Evolutionary conservation across 257 asterid genomes (phyloP).

Genomic region (Solanum piurae): DNA sequence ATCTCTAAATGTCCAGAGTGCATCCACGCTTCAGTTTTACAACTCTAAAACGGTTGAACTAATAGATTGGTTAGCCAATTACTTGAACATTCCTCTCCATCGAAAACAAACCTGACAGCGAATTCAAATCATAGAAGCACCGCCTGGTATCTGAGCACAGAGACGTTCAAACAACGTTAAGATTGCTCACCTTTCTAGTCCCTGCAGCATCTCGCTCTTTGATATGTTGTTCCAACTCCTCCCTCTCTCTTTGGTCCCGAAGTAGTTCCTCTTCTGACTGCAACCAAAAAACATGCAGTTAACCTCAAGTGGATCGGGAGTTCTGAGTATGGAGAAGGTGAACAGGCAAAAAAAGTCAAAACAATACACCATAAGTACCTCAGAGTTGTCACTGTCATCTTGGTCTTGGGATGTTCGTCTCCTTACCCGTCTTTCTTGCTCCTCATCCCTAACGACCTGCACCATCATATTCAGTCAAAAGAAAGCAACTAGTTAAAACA

Average conservation of each 20-base stretch:
- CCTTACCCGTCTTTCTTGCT: conserved; percentile 47
- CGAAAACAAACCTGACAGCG: background rate
- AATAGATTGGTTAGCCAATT: background rate
- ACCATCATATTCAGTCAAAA: conserved; percentile 19
- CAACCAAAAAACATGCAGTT: conserved; percentile 1
- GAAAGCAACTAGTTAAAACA: conserved; percentile 8
- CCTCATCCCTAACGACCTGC: conserved; percentile 25
- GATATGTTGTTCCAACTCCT: conserved; percentile 70
- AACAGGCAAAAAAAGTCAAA: background rate
- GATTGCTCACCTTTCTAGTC: conserved; percentile 58
- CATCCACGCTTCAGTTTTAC: background rate
- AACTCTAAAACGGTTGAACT: background rate
- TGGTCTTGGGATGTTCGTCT: conserved; percentile 42
- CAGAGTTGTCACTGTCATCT: conserved; percentile 38
- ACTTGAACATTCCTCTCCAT: background rate
- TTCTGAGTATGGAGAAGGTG: background rate
- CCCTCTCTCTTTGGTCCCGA: conserved; percentile 80
- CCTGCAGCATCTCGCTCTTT: conserved; percentile 83
- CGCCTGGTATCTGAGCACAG: background rate
- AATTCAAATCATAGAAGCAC: background rate
- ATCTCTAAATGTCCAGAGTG: background rate
- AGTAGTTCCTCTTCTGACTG: conserved; percentile 87
- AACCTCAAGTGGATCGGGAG: background rate
- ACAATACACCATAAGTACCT: conserved; percentile 29
- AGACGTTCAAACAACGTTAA: background rate